Percentiles rank a stretch among this genome's conserved stretches.
These are phyloP conservation scores for Limtongia smithiae DNA, from an alignment of 805 yeast species.

Conservation along the genomic window DNA sequence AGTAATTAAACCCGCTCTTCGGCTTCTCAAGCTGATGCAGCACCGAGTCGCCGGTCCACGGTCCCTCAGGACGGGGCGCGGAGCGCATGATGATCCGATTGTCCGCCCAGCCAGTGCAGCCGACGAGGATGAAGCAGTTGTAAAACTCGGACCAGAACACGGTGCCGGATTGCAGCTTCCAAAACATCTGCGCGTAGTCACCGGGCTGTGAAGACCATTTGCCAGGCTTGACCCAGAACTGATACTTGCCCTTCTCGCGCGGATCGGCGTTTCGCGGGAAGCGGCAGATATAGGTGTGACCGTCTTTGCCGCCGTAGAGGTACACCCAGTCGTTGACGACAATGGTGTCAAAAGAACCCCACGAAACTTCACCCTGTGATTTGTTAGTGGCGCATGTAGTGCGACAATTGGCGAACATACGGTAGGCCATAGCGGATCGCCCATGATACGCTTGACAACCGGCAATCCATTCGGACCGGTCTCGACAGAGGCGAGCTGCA, in stretches of 20 bases:
- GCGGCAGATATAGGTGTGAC: slow-evolving; percentile 19
- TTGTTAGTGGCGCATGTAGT: too few relatives aligned
- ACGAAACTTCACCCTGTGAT: slow-evolving; percentile 11
- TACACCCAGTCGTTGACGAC: slow-evolving; percentile 19
- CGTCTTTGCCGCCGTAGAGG: slow-evolving; percentile 20
- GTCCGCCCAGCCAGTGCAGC: slow-evolving; percentile 27
- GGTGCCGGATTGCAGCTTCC: slow-evolving; percentile 28
- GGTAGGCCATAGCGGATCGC: slow-evolving; percentile 15
- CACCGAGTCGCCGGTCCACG: slow-evolving; percentile 22
- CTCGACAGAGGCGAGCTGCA: slow-evolving; percentile 17
- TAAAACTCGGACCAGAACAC: slow-evolving; percentile 23
- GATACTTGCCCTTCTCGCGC: slow-evolving; percentile 14
- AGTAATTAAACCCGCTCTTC: slow-evolving; percentile 21
- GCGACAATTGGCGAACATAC: slow-evolving; percentile 2
- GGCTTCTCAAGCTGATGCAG: slow-evolving; percentile 23
- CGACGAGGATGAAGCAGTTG: slow-evolving; percentile 23
- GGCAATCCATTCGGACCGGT: slow-evolving; percentile 14
- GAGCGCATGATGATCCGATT: slow-evolving; percentile 27
- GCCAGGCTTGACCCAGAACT: slow-evolving; percentile 18
- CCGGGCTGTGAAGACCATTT: slow-evolving; percentile 19
- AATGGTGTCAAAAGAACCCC: slow-evolving; percentile 22
- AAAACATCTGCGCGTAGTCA: slow-evolving; percentile 13
- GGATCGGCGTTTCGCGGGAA: slow-evolving; percentile 19
- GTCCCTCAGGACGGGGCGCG: slow-evolving; percentile 26
- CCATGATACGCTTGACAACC: slow-evolving; percentile 20